Evolutionary conservation across 2,329 filamentous ascomycete genomes (phyloP), one percentile per base, ranked within the genome.

Genomic region (Aschersonia sp.): DNA sequence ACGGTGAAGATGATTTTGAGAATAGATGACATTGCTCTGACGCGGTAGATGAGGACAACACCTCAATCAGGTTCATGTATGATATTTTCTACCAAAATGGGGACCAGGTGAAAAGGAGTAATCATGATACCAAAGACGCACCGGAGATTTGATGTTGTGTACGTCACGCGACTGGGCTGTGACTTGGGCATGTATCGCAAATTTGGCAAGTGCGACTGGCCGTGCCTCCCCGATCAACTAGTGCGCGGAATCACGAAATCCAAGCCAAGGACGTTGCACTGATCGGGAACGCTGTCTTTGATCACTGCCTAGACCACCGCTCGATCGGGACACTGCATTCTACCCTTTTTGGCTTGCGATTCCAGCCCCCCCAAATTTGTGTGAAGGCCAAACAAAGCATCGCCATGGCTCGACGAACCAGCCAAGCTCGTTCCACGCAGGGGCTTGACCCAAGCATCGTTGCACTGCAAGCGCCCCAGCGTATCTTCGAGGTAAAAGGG

Each of bases 1-100:
- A 98, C 92, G 51, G 92, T 97, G 58, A 98, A 97, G 80, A 92
- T 95, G 87, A 81, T 81, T 61, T 63, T 81, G 60, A 74, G 77
- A 62, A 81, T 81, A 67, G 77, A 81, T 60, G 77, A 81, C 59
- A 81, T 81, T 66, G 76, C 76, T 45, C 65, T 81, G 62, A 79
- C 71, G 58, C 72, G 77, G 66, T 81, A 41, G n/a, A 75, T 41
- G 42, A 59, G 60, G 22, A 41, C 40, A 41, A 22, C 7, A n/a
- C 54, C 53, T 56, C 52, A 45, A 50, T 53, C 51, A 57, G 56
- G 57, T 57, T 57, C 56, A 54, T 65, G 61, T 61, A 63, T 63
- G 59, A 62, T 62, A 63, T 62, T 63, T 62, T 56, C 58, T 48
- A 43, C 42, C 30, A 45, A 32, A 42, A 44, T 41, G 41, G 43